A percentile compares a stretch with the other conserved stretches of the same genome.
Evolutionary conservation across 106 monocot species (phyloP).

Genomic region (Dendrobium chrysotoxum): DNA sequence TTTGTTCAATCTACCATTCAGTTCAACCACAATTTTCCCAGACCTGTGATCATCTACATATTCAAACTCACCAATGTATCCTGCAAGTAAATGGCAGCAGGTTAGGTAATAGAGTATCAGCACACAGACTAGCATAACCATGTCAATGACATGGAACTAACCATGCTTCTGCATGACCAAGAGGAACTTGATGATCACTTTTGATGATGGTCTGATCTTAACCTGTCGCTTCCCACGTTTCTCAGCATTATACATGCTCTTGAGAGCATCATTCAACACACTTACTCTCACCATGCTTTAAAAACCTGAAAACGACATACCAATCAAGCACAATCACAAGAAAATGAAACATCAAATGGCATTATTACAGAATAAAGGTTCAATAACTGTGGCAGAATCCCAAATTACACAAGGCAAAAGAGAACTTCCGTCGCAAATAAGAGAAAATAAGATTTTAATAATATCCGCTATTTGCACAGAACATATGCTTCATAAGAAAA

Average conservation of each 20-base stretch:
- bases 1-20: slow-evolving; percentile 59
- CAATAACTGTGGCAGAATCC: no score
- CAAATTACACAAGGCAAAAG: no score
- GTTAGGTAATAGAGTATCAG: background rate
- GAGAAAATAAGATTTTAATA: no score
- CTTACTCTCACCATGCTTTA: slow-evolving; percentile 43
- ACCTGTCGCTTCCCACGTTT: slow-evolving; percentile 48
- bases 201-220: slow-evolving; percentile 62
- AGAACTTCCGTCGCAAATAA: no score
- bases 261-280: slow-evolving; percentile 48
- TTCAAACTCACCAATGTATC: slow-evolving; percentile 68
- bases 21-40: slow-evolving; percentile 62
- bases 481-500: no score
- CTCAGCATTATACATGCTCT: slow-evolving; percentile 65
- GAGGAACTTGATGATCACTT: slow-evolving; percentile 59
- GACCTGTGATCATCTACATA: slow-evolving; percentile 68
- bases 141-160: background rate
- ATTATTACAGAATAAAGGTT: no score
- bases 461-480: no score
- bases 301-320: background rate
- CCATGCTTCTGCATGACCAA: slow-evolving; percentile 62
- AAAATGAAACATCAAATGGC: no score
- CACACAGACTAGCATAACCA: background rate
- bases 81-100: slow-evolving; percentile 24
- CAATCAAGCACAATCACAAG: no score